Conservation (phyloP, 495 filamentous ascomycete species). For the Podospora tetraspora region DNA sequence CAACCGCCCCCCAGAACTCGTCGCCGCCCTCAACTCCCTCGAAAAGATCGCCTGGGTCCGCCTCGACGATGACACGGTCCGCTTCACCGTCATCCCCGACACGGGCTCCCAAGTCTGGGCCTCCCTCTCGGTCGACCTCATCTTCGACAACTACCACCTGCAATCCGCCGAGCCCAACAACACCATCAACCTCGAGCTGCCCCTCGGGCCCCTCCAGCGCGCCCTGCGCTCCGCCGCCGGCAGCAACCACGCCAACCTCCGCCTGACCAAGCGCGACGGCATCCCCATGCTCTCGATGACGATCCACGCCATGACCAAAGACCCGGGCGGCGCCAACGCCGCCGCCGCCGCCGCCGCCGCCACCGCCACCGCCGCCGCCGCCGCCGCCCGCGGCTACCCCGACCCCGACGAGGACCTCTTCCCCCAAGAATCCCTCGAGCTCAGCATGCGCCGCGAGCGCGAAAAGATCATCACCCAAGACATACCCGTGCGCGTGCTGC, state of each 20-base stretch:
- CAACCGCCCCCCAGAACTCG: slow-evolving; percentile 56
- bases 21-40: slow-evolving; percentile 75
- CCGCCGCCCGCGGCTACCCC: slow-evolving; percentile 32
- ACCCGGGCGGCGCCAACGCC: slow-evolving; percentile 23
- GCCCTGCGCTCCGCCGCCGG: slow-evolving; percentile 79
- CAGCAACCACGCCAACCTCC: slow-evolving; percentile 71
- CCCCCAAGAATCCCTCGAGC: slow-evolving; percentile 45
- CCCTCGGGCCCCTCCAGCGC: slow-evolving; percentile 70
- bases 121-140: slow-evolving; percentile 61
- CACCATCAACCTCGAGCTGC: slow-evolving; percentile 92
- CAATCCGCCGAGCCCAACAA: slow-evolving; percentile 74
- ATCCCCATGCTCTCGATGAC: slow-evolving; percentile 80
- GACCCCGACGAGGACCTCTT: slow-evolving; percentile 39
- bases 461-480: slow-evolving; percentile 94
- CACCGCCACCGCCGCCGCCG: slow-evolving; percentile 19
- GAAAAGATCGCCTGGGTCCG: slow-evolving; percentile 93
- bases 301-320: slow-evolving; percentile 59
- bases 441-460: slow-evolving; percentile 52
- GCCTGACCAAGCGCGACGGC: slow-evolving; percentile 87
- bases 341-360: slow-evolving; percentile 26
- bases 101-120: slow-evolving; percentile 95
- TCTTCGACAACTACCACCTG: slow-evolving; percentile 85
- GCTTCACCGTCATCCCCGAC: slow-evolving; percentile 92
- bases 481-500: slow-evolving; percentile 85
- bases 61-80: slow-evolving; percentile 75